Conservation (phyloP, 192 early-diverging fungal genomes). For the Linnemannia elongata region DNA sequence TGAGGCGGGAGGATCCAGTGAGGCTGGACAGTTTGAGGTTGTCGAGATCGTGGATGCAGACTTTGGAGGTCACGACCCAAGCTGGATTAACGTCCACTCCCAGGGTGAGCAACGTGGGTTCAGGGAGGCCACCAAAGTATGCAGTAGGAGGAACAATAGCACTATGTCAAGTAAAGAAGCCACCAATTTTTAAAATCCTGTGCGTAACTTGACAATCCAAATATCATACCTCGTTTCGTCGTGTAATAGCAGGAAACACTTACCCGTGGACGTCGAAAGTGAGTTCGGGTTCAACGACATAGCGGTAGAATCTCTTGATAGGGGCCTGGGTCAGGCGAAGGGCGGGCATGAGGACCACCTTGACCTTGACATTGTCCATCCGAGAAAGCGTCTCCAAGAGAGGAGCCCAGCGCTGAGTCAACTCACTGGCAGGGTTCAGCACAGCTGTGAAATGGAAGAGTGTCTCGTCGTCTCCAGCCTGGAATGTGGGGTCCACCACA, state of each 20-base stretch:
- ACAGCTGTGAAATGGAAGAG: constrained; percentile 66
- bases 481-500: constrained; percentile 25
- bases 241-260: neutral
- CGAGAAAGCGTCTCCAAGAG: constrained; percentile 77
- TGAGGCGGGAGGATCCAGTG: constrained; percentile 35
- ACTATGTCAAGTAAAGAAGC: neutral
- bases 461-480: constrained; percentile 34
- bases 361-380: constrained; percentile 73
- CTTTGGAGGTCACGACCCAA: constrained; percentile 90
- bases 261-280: constrained; percentile 72
- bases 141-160: constrained; percentile 64
- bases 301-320: constrained; percentile 92
- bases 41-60: constrained; percentile 91
- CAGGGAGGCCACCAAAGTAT: constrained; percentile 81
- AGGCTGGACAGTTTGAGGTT: constrained; percentile 83
- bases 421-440: constrained; percentile 85
- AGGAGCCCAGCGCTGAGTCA: constrained; percentile 83
- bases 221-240: neutral
- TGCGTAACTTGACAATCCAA: neutral
- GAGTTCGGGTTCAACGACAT: constrained; percentile 75
- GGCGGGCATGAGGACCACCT: constrained; percentile 78
- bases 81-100: constrained; percentile 89
- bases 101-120: constrained; percentile 86
- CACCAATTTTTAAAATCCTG: neutral
- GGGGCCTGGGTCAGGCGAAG: constrained; percentile 73